Conservation (phyloP, 768 basidiomycete genomes). For the Lyophyllum decastes region DNA sequence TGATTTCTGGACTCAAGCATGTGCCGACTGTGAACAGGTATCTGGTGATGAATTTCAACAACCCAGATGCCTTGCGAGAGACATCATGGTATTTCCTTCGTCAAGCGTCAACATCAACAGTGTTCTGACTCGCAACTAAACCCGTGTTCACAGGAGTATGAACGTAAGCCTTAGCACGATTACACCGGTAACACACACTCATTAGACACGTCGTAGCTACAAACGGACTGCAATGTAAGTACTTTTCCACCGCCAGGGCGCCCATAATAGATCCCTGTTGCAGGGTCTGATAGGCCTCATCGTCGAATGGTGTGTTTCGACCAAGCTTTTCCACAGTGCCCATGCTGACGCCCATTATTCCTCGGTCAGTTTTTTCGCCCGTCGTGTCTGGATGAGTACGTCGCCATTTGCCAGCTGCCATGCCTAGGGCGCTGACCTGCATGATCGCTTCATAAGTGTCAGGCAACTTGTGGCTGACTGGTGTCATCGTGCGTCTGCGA, state of each 20-base stretch:
- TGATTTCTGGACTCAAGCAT: neutral
- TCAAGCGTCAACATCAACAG: neutral
- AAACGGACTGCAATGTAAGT: conserved; percentile 52
- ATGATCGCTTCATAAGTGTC: conserved; percentile 37
- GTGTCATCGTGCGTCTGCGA: conserved; percentile 37
- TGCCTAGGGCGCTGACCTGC: neutral
- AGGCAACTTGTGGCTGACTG: conserved; percentile 39
- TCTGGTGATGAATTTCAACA: conserved; percentile 44
- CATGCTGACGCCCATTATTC: neutral
- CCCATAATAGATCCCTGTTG: neutral
- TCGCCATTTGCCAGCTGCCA: conserved; percentile 1
- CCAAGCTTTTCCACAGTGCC: neutral
- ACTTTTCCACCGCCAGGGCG: neutral
- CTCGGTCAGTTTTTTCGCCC: conserved; percentile 49
- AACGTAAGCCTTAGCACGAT: conserved; percentile 28
- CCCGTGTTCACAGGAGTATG: conserved; percentile 36
- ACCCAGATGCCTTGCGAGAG: conserved; percentile 33
- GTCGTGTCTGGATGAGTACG: conserved; percentile 51
- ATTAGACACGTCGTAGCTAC: conserved; percentile 33
- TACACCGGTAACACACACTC: conserved; percentile 12
- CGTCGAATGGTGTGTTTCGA: conserved; percentile 40
- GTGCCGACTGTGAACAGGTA: conserved; percentile 31
- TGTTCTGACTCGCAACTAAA: neutral
- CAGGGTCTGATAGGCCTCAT: conserved; percentile 52
- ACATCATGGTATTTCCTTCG: conserved; percentile 38